phyloP scores from a whole-genome alignment of 805 yeast genomes.

The Peterozyma toletana region DNA sequence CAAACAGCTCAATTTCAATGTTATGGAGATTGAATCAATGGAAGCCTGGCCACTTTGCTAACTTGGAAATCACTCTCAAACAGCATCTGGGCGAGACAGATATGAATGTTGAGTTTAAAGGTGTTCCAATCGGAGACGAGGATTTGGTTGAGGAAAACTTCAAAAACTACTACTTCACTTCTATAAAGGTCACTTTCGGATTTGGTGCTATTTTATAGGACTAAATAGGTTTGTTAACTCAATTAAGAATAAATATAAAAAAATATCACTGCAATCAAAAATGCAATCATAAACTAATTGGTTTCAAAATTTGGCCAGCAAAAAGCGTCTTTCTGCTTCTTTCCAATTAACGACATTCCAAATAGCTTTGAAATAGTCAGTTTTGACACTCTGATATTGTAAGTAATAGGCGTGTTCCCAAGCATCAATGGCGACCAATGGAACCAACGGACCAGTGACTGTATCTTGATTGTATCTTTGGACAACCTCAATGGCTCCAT shows the following conservation, averaged over 20 bases:
- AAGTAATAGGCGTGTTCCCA: conserved; percentile 96
- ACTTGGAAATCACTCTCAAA: conserved; percentile 54
- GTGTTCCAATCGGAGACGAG: conserved; percentile 94
- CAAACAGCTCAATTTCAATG: conserved; percentile 55
- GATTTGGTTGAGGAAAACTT: conserved; percentile 80
- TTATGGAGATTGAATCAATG: conserved; percentile 87
- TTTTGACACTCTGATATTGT: conserved; percentile 89
- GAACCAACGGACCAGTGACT: conserved; percentile 58
- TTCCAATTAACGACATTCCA: conserved; percentile 94
- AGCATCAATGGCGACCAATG: conserved; percentile 84
- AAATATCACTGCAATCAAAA: no score
- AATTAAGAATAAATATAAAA: no score
- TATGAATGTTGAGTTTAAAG: conserved; percentile 70
- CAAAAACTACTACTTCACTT: conserved; percentile 80
- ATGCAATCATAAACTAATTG: no score
- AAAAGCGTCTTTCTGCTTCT: conserved; percentile 72
- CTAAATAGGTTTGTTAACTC: no score
- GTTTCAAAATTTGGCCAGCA: conserved; percentile 7
- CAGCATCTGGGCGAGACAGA: conserved; percentile 84
- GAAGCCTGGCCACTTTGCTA: conserved; percentile 80
- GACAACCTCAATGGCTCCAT: conserved; percentile 69
- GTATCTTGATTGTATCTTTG: conserved; percentile 85
- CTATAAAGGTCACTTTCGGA: conserved; percentile 89
- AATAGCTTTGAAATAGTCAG: conserved; percentile 84
- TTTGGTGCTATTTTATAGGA: conserved; percentile 80